Percentiles rank a stretch among this genome's conserved stretches.
Evolutionary conservation across 306 rosid genomes (phyloP).

Genomic region (Arachis stenosperma): DNA sequence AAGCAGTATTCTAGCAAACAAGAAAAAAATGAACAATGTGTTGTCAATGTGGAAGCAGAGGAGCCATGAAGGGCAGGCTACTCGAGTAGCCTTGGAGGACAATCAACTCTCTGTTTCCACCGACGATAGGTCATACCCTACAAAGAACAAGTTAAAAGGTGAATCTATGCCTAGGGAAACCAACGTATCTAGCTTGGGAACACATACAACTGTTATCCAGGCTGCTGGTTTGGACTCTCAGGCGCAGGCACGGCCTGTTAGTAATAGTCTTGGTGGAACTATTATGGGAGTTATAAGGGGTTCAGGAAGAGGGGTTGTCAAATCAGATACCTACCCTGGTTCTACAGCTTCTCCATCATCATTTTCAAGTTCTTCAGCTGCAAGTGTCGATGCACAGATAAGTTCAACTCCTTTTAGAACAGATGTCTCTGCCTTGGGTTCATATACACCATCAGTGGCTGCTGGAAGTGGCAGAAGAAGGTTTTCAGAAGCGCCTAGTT

Average conservation of each 20-base stretch:
- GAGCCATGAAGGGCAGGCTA: constrained; percentile 90
- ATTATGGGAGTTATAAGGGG: constrained; percentile 97
- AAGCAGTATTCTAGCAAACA: constrained; percentile 92
- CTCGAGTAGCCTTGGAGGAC: constrained; percentile 86
- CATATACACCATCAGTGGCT: constrained; percentile 62
- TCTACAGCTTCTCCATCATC: constrained; percentile 49
- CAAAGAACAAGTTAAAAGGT: constrained; percentile 65
- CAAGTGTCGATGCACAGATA: constrained; percentile 53
- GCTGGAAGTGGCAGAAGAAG: constrained; percentile 81
- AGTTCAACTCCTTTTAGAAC: constrained; percentile 74
- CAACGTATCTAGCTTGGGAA: constrained; percentile 49
- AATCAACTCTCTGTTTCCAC: constrained; percentile 56
- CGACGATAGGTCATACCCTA: constrained; percentile 61
- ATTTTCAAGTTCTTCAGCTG: constrained; percentile 43
- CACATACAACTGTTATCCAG: constrained; percentile 48
- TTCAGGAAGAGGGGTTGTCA: constrained; percentile 77
- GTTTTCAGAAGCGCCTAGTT: constrained; percentile 90
- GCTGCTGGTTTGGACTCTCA: constrained; percentile 55
- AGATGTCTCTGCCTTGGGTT: constrained; percentile 82
- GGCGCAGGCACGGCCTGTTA: constrained; percentile 74
- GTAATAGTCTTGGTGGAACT: constrained; percentile 89
- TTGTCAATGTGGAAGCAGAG: constrained; percentile 97
- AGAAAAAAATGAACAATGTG: constrained; percentile 96
- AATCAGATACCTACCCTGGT: constrained; percentile 66
- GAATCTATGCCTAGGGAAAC: constrained; percentile 62